These are phyloP conservation scores for Phytophthora pseudosyringae DNA, from an alignment of 352 stramenopile genomes.

Conservation along the genomic window DNA sequence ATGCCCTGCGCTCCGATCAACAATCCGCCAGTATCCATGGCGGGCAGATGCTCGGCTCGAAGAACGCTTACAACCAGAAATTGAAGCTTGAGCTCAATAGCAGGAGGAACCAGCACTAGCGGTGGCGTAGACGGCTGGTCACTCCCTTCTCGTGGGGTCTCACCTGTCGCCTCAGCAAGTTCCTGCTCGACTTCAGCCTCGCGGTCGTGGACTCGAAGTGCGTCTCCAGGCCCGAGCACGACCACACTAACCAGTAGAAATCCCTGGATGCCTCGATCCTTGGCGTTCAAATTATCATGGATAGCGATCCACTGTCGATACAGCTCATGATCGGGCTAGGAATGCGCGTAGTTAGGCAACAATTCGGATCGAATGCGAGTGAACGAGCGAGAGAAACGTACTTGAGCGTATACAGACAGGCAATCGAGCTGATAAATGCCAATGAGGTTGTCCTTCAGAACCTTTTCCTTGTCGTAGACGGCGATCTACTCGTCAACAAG, in stretches of 20 bases:
- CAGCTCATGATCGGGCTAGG: slow-evolving; percentile 81
- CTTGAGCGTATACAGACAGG: slow-evolving; percentile 73
- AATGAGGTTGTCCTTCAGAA: slow-evolving; percentile 85
- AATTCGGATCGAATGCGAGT: background rate
- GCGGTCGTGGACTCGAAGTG: slow-evolving; percentile 69
- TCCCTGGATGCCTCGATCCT: slow-evolving; percentile 86
- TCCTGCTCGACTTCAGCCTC: slow-evolving; percentile 74
- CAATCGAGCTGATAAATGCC: slow-evolving; percentile 87
- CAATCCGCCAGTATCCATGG: slow-evolving; percentile 65
- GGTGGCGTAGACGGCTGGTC: slow-evolving; percentile 30
- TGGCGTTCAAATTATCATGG: slow-evolving; percentile 85
- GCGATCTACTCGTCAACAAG: slow-evolving; percentile 47
- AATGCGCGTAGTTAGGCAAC: background rate
- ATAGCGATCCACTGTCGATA: slow-evolving; percentile 93
- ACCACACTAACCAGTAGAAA: slow-evolving; percentile 76
- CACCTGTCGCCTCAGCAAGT: slow-evolving; percentile 31
- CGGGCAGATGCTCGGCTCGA: slow-evolving; percentile 80
- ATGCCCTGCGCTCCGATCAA: slow-evolving; percentile 63
- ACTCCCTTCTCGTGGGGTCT: slow-evolving; percentile 1
- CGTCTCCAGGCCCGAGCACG: slow-evolving; percentile 74
- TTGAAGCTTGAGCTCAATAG: slow-evolving; percentile 77
- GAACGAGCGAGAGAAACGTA: slow-evolving; percentile 24
- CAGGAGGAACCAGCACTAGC: slow-evolving; percentile 75
- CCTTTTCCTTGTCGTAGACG: slow-evolving; percentile 74
- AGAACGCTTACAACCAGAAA: slow-evolving; percentile 85